Evolutionary conservation across 495 filamentous ascomycete genomes (phyloP), one percentile per base, ranked within the genome.

Genomic region (Neurospora intermedia): DNA sequence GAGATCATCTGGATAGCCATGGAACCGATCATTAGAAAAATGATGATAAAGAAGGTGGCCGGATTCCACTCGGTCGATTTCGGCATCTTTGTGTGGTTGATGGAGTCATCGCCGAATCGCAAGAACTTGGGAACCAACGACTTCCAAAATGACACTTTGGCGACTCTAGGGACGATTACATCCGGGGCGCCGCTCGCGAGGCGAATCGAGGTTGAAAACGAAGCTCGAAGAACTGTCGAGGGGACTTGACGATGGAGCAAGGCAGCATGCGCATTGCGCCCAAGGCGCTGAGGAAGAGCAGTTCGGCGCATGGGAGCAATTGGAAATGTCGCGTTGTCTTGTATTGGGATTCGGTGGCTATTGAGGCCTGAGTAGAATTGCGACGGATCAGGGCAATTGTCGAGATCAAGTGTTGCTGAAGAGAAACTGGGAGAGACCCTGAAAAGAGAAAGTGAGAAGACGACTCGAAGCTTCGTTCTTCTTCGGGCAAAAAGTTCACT

Each of bases 1-100:
- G 89, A 85, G 73, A 99, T 91, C 87, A 95, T 91, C 74, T 97
- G 91, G 76, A 99, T 97, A 15, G 94, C 91, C 82, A 98, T 95
- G 73, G 93, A 96, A 2, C 96, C 96, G 75, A 98, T 94, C 74
- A 97, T 86, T 48, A 97, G 85, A 77, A 93, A 94, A 71, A 98
- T 94, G 78, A 93, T 83, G 76, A 99, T 96, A 84, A 91, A 98
- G 77, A 94, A 94, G 1, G 93, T 98, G 16, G 93, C 93, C 2
- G 96, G 96, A 76, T 98, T 98, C 93, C 93, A 97, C 75, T 89
- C 89, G 75, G 91, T 93, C 18, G 86, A 85, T 71, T 87, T 83
- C 38, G 76, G 73, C 69, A 83, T 82, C 59, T 79, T 76, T 70
- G 8, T 62, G 54, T 31, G 45, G 41, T 72, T 13, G 46, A 71